Evolutionary conservation across 2,329 filamentous ascomycete species (phyloP).

Genomic region (Colletotrichum camelliae): DNA sequence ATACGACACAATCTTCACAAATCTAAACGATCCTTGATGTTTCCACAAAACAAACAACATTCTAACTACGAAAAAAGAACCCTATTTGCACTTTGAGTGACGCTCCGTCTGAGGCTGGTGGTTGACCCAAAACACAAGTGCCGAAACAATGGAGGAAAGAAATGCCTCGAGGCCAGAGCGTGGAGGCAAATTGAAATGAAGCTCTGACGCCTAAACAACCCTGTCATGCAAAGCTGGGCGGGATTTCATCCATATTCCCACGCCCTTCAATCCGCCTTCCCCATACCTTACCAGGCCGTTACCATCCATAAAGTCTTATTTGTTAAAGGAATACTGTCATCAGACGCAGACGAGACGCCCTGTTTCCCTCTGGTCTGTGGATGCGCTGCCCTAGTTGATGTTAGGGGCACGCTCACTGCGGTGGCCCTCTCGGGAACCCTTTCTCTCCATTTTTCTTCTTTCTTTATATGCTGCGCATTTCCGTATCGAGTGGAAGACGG

Average conservation of each 20-base stretch:
- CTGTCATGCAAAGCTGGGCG: conserved; percentile 21
- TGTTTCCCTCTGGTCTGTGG: not conserved
- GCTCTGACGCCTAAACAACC: conserved; percentile 23
- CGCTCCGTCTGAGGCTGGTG: not conserved
- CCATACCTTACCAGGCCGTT: conserved; percentile 6
- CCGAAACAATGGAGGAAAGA: conserved; percentile 3
- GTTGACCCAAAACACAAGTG: conserved; percentile 5
- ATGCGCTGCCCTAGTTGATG: not conserved
- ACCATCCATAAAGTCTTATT: conserved; percentile 13
- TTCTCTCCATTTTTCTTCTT: not conserved
- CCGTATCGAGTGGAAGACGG: not conserved
- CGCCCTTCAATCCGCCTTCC: conserved; percentile 6
- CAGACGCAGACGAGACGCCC: not conserved
- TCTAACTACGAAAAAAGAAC: conserved; percentile 2
- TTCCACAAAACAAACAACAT: conserved; percentile 11
- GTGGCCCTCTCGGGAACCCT: not conserved
- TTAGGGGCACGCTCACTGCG: not conserved
- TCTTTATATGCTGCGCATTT: not conserved
- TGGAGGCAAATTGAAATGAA: conserved; percentile 12
- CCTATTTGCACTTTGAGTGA: not conserved
- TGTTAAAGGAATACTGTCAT: conserved; percentile 8
- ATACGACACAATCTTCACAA: not conserved
- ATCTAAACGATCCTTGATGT: not conserved
- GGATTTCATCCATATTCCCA: not conserved
- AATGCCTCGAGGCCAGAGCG: conserved; percentile 15